Base-by-base conservation (phyloP, 1,139 yeast genomes). In the Hyphopichia buzzinii region DNA sequence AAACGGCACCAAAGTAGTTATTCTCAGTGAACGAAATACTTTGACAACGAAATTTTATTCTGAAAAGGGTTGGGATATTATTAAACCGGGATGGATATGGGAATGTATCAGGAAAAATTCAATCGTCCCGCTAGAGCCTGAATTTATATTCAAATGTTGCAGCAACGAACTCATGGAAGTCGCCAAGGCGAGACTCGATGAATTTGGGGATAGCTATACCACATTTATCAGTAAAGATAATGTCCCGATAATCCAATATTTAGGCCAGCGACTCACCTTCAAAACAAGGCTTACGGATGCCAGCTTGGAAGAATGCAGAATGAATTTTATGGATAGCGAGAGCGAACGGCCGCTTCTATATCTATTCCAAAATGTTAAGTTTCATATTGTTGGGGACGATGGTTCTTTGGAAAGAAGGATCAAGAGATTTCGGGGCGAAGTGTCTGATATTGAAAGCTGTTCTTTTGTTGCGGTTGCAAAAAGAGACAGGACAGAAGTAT, bases 51-150 rank as follows among this genome's bases (percentile, higher is more conserved):
- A 59, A 8, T 60, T 64, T 1, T 57, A 79, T 34, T 50, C 66
- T 3, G 55, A 65, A 4, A 54, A 66, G 25, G 82, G 81, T 0
- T 73, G 68, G 45, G 87, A 83, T 48, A 66, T 90, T 1, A 52
- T 88, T 6, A 70, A 61, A 37, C 90, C 95, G 1, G 57, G 59
- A 14, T 92, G 96, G 95, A 55, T 88, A 6, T 63, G 78, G 31
- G 89, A 85, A 44, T 79, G 95, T 48, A 61, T 86, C 3, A 49
- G 59, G 11, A 57, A 66, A 15, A 49, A 59, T 0, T 43, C 50
- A 2, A 37, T 81, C 2, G 57, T 87, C 1, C 74, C 72, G 1
- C 47, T 84, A 8, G 95, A 87, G 47, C 84, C 87, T 0, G 50
- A 57, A 8, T 79, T 85, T 49, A 61, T 83, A 26, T 69, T 74